Evolutionary conservation across 805 yeast genomes (phyloP).

Genomic region (Candida insectalens): DNA sequence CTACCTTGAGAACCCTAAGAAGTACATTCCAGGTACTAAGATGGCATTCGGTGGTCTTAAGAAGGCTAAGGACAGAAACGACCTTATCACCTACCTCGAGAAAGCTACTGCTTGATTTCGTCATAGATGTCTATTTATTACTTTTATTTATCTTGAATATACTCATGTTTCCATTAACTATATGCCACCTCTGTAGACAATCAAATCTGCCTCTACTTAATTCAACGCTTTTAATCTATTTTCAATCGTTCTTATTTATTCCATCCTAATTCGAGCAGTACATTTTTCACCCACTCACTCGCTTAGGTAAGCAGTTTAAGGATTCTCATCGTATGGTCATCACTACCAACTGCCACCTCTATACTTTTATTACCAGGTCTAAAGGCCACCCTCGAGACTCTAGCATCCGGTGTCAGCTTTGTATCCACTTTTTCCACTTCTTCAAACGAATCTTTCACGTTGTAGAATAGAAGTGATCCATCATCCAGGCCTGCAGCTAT

Average conservation of each 20-base stretch:
- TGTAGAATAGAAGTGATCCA: conserved; percentile 46
- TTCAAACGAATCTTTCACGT: conserved; percentile 23
- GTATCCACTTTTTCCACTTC: conserved; percentile 26
- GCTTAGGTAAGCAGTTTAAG: no score
- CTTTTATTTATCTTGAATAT: background rate
- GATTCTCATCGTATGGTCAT: conserved; percentile 51
- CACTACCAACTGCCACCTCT: conserved; percentile 51
- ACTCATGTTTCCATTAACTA: no score
- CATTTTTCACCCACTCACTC: no score
- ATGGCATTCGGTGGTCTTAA: conserved; percentile 99
- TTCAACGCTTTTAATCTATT: background rate
- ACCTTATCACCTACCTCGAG: conserved; percentile 78
- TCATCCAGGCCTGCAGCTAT: conserved; percentile 64
- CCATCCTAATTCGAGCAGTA: background rate
- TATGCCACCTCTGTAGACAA: background rate
- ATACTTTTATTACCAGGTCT: conserved; percentile 23
- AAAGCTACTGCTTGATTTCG: conserved; percentile 37
- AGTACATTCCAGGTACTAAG: conserved; percentile 99
- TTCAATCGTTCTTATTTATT: background rate
- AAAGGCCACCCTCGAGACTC: conserved; percentile 56
- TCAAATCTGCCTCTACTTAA: background rate
- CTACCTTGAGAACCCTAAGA: conserved; percentile 99
- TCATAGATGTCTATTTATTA: background rate
- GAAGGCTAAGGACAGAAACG: conserved; percentile 98
- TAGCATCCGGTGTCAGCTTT: conserved; percentile 45